Base-by-base conservation (phyloP, 805 yeast genomes). In the Wickerhamiella lipophila region DNA sequence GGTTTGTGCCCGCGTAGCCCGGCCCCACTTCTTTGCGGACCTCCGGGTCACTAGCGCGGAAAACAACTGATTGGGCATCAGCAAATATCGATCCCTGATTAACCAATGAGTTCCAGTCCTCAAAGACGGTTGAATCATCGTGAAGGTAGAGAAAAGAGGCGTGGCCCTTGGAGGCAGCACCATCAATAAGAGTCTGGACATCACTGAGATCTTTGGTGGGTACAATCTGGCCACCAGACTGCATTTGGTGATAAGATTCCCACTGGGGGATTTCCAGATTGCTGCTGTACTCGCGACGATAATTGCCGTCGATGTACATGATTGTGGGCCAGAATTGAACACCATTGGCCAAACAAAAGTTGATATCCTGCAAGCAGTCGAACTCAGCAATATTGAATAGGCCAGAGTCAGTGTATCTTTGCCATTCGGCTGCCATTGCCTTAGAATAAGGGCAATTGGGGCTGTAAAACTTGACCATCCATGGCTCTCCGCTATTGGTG, bases 391-490 rank as follows among this genome's bases (percentile, higher is more conserved):
- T 59, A 47, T 68, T 66, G 42, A 69, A 53, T 43, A 52, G 44
- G 27, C 66, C 64, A 36, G 52, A 42, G 12, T 47, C 46, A 7
- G 73, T 71, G 42, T 65, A 55, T 47, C 61, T 56, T 13, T 50
- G 53, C 69, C 70, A 69, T 13, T 62, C 64, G 5, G 66, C 64
- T 7, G 58, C 63, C 61, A 68, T 57, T 6, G 55, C 56, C 15
- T 48, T 52, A 53, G 71, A 69, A 55, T 67, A 68, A 16, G 66
- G 64, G 54, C 72, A 68, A 46, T 60, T 52, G 8, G 72, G 70
- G 5, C 66, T 62, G 53, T 62, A 66, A 53, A 69, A 68, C 56
- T 66, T 64, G 58, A 69, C 52, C 42, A 68, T 55, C 69, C 71
- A 69, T 19, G 67, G 62, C 52, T 65, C 66, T 25, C 50, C 49